Evolutionary conservation across 2,329 filamentous ascomycete species (phyloP), one percentile per base, ranked within the genome.

Genomic region (Sphaerulina populicola): DNA sequence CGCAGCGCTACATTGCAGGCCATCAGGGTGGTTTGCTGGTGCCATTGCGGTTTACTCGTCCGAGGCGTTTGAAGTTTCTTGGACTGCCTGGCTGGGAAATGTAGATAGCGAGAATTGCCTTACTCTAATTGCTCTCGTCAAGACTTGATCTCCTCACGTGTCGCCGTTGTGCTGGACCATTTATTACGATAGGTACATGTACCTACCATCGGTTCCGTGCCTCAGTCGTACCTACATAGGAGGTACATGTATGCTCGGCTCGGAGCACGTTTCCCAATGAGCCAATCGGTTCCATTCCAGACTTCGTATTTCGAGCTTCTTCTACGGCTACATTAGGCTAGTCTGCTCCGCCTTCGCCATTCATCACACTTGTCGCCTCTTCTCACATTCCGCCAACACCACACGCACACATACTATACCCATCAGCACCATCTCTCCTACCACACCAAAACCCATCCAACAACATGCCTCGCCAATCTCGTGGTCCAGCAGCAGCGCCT

Each of bases 401-500:
- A 35, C 41, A 38, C 31, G 6, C 36, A 45, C 38, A 48, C 30
- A 27, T 7, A 18, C 18, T 18, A 27, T 27, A 27, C 23, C 5
- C 23, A 27, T 27, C 23, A 27, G 23, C 23, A 27, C 23, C 36
- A 40, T 37, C 23, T 47, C 33, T 23, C n/a, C 15, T 37, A 21
- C 21, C 18, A 36, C 49, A 57, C 10, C 47, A 49, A 29, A 27
- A 31, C 35, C 35, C 6, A 29, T 10, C 31, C 21, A 11, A 29
- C 54, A 61, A 68, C 52, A 76, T 76, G 74, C 67, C 74, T 68
- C 74, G 74, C 60, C 71, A 74, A 67, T 67, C 64, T 53, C 71
- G 73, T 61, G 72, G 72, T 56, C 62, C 64, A 58, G 65, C 71
- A 60, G 60, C 71, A 49, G 71, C 72, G 51, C 69, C 72, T 49